Evolutionary conservation across 441 rosid genomes (phyloP).

Genomic region (Gossypium lobatum): DNA sequence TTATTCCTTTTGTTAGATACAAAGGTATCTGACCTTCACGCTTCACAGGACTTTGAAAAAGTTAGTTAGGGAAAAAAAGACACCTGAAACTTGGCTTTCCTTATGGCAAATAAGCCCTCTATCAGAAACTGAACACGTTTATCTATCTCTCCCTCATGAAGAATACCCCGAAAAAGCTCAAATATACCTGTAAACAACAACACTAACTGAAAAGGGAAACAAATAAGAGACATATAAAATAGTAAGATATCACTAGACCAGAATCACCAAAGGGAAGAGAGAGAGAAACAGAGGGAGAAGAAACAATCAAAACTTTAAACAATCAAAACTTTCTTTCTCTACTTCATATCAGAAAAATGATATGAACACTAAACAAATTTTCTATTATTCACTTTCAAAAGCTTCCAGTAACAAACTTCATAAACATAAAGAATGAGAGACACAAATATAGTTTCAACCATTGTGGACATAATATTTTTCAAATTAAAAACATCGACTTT

Average conservation of each 20-base stretch:
- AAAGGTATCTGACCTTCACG: neutral
- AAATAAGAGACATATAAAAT: neutral
- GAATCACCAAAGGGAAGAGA: neutral
- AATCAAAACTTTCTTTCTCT: neutral
- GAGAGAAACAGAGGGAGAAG: neutral
- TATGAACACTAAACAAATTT: neutral
- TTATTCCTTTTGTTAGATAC: neutral
- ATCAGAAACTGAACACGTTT: constrained; percentile 84
- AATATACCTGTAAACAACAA: constrained; percentile 54
- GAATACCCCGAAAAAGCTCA: constrained; percentile 88
- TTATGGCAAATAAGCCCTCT: constrained; percentile 74
- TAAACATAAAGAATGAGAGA: neutral
- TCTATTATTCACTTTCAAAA: neutral
- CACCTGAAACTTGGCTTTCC: constrained; percentile 91
- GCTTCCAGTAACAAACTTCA: neutral
- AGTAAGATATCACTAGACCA: neutral
- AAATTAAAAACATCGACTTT: neutral
- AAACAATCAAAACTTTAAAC: neutral
- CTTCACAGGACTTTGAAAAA: neutral
- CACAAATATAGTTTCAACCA: neutral
- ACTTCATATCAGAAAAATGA: constrained; percentile 2
- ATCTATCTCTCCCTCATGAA: constrained; percentile 95
- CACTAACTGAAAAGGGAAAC: neutral
- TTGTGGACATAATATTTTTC: neutral
- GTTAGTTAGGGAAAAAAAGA: neutral